phyloP scores from a whole-genome alignment of 2,329 filamentous ascomycete species.

The Coniella lustricola region DNA sequence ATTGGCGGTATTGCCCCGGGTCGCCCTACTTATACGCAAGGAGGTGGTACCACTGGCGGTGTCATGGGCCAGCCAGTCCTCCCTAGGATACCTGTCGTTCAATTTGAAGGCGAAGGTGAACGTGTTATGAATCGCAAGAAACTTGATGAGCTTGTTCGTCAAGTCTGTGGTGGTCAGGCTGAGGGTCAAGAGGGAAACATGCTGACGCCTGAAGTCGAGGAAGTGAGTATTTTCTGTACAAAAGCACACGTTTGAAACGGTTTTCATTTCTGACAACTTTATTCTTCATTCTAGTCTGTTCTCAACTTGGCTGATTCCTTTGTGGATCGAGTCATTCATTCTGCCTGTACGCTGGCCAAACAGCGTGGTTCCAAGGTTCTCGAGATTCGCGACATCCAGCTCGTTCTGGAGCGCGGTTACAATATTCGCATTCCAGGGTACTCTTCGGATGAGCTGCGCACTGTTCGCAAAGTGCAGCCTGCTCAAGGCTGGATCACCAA shows the following conservation, averaged over 20 bases:
- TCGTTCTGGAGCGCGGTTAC: slow-evolving; percentile 76
- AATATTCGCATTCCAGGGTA: slow-evolving; percentile 93
- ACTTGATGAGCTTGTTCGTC: slow-evolving; percentile 86
- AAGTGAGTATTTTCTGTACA: slow-evolving; percentile 50
- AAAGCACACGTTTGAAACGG: background rate
- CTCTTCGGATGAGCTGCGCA: slow-evolving; percentile 87
- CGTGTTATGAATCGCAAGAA: slow-evolving; percentile 97
- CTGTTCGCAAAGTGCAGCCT: slow-evolving; percentile 87
- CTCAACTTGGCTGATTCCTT: slow-evolving; percentile 89
- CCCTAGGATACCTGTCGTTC: slow-evolving; percentile 71
- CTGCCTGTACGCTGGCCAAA: slow-evolving; percentile 86
- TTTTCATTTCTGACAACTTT: background rate
- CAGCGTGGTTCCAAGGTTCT: slow-evolving; percentile 84
- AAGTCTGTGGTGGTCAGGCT: slow-evolving; percentile 76
- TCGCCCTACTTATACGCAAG: slow-evolving; percentile 79
- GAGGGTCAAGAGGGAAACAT: slow-evolving; percentile 69
- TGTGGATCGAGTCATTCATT: slow-evolving; percentile 81
- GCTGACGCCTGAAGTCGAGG: slow-evolving; percentile 88
- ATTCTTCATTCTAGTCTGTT: slow-evolving; percentile 55
- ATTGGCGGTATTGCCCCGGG: slow-evolving; percentile 49
- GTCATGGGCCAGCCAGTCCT: slow-evolving; percentile 85
- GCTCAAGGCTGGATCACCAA: slow-evolving; percentile 87
- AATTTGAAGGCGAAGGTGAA: slow-evolving; percentile 85
- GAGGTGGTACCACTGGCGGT: slow-evolving; percentile 68
- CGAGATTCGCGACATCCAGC: slow-evolving; percentile 80